A percentile compares a stretch with the other conserved stretches of the same genome.
Evolutionary conservation across 108 stramenopile genomes (phyloP).

Genomic region (Nitzschia sp.): DNA sequence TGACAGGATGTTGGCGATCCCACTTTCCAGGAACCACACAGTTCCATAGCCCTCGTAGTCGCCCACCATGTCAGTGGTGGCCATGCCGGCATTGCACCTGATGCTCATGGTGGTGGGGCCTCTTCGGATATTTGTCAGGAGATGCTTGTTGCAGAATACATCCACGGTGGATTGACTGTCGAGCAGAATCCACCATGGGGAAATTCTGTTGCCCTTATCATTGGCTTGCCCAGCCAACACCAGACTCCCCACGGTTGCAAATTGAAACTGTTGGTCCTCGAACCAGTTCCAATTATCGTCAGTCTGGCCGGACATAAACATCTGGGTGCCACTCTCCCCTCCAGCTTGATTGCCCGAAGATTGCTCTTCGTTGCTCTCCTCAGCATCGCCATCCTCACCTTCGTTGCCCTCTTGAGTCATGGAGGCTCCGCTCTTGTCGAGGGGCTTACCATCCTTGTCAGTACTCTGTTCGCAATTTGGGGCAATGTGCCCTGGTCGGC

Average conservation of each 20-base stretch:
- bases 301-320: too few species aligned
- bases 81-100: conserved; percentile 26
- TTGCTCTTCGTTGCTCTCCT: background rate
- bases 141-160: conserved; percentile 22
- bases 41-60: conserved; percentile 17
- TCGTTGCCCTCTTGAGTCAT: background rate
- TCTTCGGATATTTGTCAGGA: conserved; percentile 29
- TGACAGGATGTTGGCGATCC: conserved; percentile 52
- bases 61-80: background rate
- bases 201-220: too few species aligned
- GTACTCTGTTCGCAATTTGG: too few species aligned
- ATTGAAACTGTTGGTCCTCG: too few species aligned
- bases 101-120: background rate
- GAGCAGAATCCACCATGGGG: conserved; percentile 29
- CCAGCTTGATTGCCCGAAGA: background rate
- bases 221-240: too few species aligned
- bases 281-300: too few species aligned
- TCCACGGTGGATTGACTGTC: conserved; percentile 47
- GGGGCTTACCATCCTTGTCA: too few species aligned
- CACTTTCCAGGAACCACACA: conserved; percentile 46
- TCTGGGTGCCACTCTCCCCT: background rate
- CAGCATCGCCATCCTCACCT: background rate
- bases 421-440: background rate
- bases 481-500: too few species aligned
- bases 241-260: too few species aligned